These are phyloP conservation scores for Brettanomyces bruxellensis DNA, from an alignment of 805 yeast genomes.

Conservation along the genomic window DNA sequence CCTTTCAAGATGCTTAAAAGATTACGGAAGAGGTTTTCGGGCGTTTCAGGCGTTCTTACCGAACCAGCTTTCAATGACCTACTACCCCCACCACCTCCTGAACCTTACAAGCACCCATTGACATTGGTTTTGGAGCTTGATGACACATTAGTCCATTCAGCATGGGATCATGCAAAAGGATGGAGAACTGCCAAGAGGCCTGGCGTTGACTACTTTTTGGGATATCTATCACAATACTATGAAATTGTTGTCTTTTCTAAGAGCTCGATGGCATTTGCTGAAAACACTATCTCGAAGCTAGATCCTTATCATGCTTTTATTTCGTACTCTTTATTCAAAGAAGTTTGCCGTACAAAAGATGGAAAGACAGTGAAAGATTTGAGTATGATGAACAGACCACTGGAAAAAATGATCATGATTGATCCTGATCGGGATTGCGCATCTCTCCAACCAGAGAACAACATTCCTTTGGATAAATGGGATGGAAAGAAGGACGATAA, in stretches of 20 bases:
- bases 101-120: conserved; percentile 84
- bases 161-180: conserved; percentile 86
- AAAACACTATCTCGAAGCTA: conserved; percentile 73
- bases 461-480: conserved; percentile 83
- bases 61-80: conserved; percentile 93
- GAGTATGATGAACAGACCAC: conserved; percentile 82
- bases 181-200: conserved; percentile 99
- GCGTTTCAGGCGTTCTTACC: conserved; percentile 72
- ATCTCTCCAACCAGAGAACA: conserved; percentile 86
- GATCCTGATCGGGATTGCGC: conserved; percentile 70
- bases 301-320: conserved; percentile 91
- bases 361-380: conserved; percentile 88
- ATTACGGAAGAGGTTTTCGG: conserved; percentile 59
- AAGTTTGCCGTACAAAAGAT: conserved; percentile 83
- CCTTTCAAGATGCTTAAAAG: conserved; percentile 61
- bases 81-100: conserved; percentile 86
- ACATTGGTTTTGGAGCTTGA: conserved; percentile 86
- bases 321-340: conserved; percentile 80
- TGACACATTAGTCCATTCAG: conserved; percentile 82
- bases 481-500: conserved; percentile 76
- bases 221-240: conserved; percentile 89
- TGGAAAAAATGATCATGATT: conserved; percentile 67
- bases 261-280: conserved; percentile 78
- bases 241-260: conserved; percentile 89
- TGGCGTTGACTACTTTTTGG: conserved; percentile 93